phyloP scores from a whole-genome alignment of 805 yeast genomes.

The Torulaspora delbrueckii region DNA sequence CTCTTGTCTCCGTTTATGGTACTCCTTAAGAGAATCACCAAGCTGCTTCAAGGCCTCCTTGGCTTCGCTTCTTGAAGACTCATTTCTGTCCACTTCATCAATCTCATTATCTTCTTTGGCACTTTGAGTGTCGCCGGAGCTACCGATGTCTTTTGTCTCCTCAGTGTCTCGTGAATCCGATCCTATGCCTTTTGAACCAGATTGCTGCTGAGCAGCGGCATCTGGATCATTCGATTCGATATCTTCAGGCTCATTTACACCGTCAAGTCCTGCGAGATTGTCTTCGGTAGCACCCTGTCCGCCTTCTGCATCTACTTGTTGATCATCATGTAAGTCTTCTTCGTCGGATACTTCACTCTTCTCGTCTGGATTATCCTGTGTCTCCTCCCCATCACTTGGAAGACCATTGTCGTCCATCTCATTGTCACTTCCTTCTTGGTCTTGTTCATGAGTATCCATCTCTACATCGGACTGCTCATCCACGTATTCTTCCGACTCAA shows the following conservation, averaged over 20 bases:
- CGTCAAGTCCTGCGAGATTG: constrained; percentile 52
- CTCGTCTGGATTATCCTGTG: constrained; percentile 29
- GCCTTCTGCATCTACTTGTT: constrained; percentile 29
- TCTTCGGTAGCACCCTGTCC: constrained; percentile 40
- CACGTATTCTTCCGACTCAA: constrained; percentile 31
- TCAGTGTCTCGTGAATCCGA: constrained; percentile 49
- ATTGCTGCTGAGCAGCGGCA: constrained; percentile 53
- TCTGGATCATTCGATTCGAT: constrained; percentile 50
- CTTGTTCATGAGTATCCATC: constrained; percentile 13
- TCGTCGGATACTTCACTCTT: constrained; percentile 34
- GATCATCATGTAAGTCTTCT: constrained; percentile 34
- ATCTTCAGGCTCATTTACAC: constrained; percentile 42
- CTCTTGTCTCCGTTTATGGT: constrained; percentile 84
- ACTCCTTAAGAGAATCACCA: constrained; percentile 89
- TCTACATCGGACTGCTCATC: constrained; percentile 31
- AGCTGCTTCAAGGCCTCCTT: constrained; percentile 77
- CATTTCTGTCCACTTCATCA: constrained; percentile 41
- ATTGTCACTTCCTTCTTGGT: constrained; percentile 27
- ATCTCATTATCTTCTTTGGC: constrained; percentile 41
- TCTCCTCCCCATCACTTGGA: constrained; percentile 30
- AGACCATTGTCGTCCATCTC: constrained; percentile 31
- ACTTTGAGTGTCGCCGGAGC: constrained; percentile 51
- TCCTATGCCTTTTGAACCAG: constrained; percentile 60
- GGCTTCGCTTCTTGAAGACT: constrained; percentile 59
- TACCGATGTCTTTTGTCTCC: constrained; percentile 65